Conservation (phyloP, 352 stramenopile species). For the Globisporangium yorkense region DNA sequence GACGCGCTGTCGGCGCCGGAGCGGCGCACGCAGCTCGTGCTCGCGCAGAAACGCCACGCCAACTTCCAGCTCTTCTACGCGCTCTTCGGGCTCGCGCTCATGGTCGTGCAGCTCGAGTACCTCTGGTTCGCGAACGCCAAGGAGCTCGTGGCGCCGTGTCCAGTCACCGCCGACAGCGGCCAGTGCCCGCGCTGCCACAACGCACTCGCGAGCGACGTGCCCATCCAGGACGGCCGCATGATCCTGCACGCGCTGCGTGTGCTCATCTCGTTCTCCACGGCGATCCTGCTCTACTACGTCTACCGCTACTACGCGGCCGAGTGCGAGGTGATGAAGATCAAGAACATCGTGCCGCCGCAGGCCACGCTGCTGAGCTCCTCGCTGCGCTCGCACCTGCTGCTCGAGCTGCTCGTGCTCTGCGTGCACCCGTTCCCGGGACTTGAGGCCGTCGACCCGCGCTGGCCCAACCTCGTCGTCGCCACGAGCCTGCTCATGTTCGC, state of each 20-base stretch:
- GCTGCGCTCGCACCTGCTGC: conserved; percentile 32
- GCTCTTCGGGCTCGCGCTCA: conserved; percentile 58
- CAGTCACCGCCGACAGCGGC: conserved; percentile 17
- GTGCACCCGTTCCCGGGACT: conserved; percentile 71
- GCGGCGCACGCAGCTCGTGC: conserved; percentile 42
- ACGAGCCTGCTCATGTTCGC: conserved; percentile 59
- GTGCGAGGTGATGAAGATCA: conserved; percentile 75
- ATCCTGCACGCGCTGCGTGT: conserved; percentile 57
- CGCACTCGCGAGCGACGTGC: conserved; percentile 21
- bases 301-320: conserved; percentile 61
- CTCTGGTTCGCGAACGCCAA: conserved; percentile 60
- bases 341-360: conserved; percentile 70
- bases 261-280: conserved; percentile 61
- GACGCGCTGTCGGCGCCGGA: conserved; percentile 42
- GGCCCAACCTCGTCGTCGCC: conserved; percentile 51
- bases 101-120: conserved; percentile 75
- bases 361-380: conserved; percentile 58
- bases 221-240: conserved; percentile 48
- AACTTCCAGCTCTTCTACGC: conserved; percentile 69
- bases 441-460: conserved; percentile 51
- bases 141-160: conserved; percentile 26
- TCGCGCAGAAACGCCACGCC: conserved; percentile 36
- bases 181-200: conserved; percentile 37
- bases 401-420: conserved; percentile 44
- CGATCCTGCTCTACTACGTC: conserved; percentile 64